A percentile compares a stretch with the other conserved stretches of the same genome.
Conservation (phyloP, 805 yeast species). For the Hanseniaspora osmophila region DNA sequence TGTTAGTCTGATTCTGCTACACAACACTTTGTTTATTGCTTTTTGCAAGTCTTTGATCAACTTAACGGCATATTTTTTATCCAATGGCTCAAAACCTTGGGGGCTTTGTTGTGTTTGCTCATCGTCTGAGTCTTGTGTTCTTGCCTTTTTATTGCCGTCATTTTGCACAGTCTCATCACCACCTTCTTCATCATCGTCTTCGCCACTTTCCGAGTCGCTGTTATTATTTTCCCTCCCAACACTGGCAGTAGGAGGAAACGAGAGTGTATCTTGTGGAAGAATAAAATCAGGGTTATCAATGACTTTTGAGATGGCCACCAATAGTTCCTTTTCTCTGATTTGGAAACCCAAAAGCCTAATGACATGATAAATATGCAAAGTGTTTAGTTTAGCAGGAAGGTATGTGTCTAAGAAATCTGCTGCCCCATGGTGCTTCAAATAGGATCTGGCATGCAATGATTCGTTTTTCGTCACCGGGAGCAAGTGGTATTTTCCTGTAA, state of each 20-base stretch:
- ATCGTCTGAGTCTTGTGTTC: constrained; percentile 8
- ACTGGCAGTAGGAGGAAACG: no score
- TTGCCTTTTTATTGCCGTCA: constrained; percentile 8
- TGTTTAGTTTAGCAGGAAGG: constrained; percentile 45
- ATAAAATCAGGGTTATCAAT: constrained; percentile 10
- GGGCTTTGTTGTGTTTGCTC: constrained; percentile 1
- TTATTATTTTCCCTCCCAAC: no score
- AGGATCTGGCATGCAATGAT: constrained; percentile 34
- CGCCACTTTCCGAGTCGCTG: constrained; percentile 7
- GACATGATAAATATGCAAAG: constrained; percentile 41
- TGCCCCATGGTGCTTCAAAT: constrained; percentile 46
- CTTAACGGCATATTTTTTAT: constrained; percentile 31
- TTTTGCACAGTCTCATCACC: constrained; percentile 8
- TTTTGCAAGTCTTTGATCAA: constrained; percentile 40
- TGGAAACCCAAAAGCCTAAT: constrained; percentile 53
- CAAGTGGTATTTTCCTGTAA: constrained; percentile 20
- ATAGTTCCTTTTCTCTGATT: constrained; percentile 23
- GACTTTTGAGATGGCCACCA: constrained; percentile 17
- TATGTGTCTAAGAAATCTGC: constrained; percentile 44
- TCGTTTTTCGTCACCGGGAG: constrained; percentile 30
- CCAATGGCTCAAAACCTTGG: constrained; percentile 23
- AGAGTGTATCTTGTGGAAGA: neutral
- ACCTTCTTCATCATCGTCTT: constrained; percentile 8
- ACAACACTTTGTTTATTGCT: constrained; percentile 50
- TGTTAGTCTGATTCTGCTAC: constrained; percentile 40